These are phyloP conservation scores for Trichoderma gamsii DNA, from an alignment of 495 filamentous ascomycete species.

Conservation along the genomic window DNA sequence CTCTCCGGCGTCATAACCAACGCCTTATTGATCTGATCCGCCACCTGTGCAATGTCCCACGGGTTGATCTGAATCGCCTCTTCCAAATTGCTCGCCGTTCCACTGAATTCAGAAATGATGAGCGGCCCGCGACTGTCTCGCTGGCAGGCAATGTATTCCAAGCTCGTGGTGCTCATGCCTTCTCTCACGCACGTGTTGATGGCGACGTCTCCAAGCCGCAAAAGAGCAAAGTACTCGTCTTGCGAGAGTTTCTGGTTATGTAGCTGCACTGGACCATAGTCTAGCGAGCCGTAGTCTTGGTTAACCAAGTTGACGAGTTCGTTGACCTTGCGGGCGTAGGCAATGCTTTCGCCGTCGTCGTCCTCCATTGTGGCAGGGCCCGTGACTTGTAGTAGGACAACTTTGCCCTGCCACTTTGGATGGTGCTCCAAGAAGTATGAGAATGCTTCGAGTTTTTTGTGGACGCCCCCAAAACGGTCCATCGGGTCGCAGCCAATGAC, in stretches of 20 bases:
- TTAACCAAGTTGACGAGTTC: slow-evolving; percentile 86
- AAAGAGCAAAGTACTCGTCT: slow-evolving; percentile 83
- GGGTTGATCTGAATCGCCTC: slow-evolving; percentile 91
- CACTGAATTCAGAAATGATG: slow-evolving; percentile 92
- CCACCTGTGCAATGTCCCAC: slow-evolving; percentile 81
- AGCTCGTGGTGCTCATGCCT: slow-evolving; percentile 92
- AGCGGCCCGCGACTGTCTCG: slow-evolving; percentile 74
- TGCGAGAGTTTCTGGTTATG: slow-evolving; percentile 82
- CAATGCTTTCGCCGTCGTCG: slow-evolving; percentile 64
- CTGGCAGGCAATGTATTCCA: slow-evolving; percentile 91
- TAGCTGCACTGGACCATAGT: slow-evolving; percentile 82
- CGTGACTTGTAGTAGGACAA: slow-evolving; percentile 89
- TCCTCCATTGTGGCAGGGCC: slow-evolving; percentile 73
- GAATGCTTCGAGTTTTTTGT: slow-evolving; percentile 88
- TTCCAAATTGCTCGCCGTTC: slow-evolving; percentile 77
- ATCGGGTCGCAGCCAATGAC: slow-evolving; percentile 88
- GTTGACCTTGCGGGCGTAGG: slow-evolving; percentile 74
- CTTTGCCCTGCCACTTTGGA: slow-evolving; percentile 80
- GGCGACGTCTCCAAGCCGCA: slow-evolving; percentile 80
- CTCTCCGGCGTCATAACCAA: slow-evolving; percentile 61
- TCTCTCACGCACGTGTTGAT: slow-evolving; percentile 88
- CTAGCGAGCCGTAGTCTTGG: slow-evolving; percentile 74
- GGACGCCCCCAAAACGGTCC: slow-evolving; percentile 80
- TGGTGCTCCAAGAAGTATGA: slow-evolving; percentile 81
- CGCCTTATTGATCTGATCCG: slow-evolving; percentile 69